phyloP scores from a whole-genome alignment of 1,139 yeast genomes.

The Blastobotrys niveus region DNA sequence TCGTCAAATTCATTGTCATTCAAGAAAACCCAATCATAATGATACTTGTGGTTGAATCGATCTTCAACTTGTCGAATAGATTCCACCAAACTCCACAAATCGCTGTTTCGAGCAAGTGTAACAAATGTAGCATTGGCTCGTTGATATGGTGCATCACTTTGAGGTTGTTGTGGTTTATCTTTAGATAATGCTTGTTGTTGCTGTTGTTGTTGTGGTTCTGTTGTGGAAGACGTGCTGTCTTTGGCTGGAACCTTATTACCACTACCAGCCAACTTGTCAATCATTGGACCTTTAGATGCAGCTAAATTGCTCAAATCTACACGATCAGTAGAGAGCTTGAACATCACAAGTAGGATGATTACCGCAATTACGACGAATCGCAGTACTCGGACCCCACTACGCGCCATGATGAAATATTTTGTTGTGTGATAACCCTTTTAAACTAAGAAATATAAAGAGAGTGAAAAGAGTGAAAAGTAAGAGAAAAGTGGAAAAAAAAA shows the following conservation, averaged over 20 bases:
- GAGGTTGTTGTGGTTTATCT: neutral
- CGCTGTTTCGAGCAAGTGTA: conserved; percentile 66
- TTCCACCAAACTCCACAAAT: conserved; percentile 50
- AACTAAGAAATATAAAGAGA: neutral
- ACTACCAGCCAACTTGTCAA: neutral
- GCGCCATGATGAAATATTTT: conserved; percentile 28
- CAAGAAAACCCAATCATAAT: conserved; percentile 75
- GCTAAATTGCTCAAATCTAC: conserved; percentile 27
- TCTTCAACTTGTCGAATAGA: conserved; percentile 65
- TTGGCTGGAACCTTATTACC: conserved; percentile 13
- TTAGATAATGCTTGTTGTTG: neutral
- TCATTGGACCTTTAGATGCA: conserved; percentile 15
- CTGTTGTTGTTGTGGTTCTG: neutral
- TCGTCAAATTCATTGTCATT: conserved; percentile 59
- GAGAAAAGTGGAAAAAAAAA: neutral
- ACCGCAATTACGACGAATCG: conserved; percentile 37
- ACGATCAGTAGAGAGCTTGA: conserved; percentile 33
- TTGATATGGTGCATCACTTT: conserved; percentile 12
- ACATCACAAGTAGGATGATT: conserved; percentile 35
- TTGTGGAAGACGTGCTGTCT: neutral
- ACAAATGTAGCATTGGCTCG: conserved; percentile 62
- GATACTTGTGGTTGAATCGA: conserved; percentile 58
- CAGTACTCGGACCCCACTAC: conserved; percentile 34
- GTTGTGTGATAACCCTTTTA: neutral
- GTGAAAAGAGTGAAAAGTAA: neutral